Evolutionary conservation across 1,284 basidiomycete species (phyloP), one percentile per base, ranked within the genome.

Genomic region (Ustilago crameri): DNA sequence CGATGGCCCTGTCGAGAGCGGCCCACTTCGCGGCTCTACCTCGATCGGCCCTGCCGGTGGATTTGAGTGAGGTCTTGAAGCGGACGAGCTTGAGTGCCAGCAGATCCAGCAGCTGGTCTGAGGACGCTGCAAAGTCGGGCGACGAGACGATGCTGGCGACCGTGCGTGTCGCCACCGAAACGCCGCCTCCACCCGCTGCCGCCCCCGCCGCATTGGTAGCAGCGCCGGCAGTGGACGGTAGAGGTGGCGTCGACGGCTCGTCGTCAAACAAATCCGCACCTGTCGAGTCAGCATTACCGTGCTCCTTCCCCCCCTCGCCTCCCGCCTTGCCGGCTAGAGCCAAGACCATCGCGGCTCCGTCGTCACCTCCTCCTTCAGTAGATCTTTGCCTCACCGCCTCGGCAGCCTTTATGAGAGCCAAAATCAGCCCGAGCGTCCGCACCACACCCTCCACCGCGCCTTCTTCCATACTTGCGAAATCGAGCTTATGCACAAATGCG

Each of bases 261-360:
- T 67, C 64, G 44, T 67, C 64, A 40, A 67, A 67, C 30, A 67
- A 20, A 22, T 32, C 53, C 37, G 34, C 64, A 14, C 20, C 40
- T 5, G 35, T 15, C 22, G 27, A 24, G 2, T 24, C 42, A 10
- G n/a, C 32, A 37, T 37, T 37, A 15, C 14, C 35, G 7, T 30
- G 5, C 7, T 30, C 30, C 30, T 5, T 12, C 30, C 30, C 30
- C 12, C 7, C 30, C 30, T 30, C 30, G 7, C 30, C 7, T 30
- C 30, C 12, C 30, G 30, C 30, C 30, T 30, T 30, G 30, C 30
- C 30, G 12, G 30, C 30, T 7, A 30, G 12, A 7, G 35, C 35
- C 35, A 14, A 15, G 17, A 37, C 17, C 35, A 17, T 17, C 15
- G 35, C 30, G 30, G 30, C 30, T 30, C 30, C 30, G 30, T 35